Conservation (phyloP, 2,329 filamentous ascomycete genomes). For the Aureobasidium uvarum region DNA sequence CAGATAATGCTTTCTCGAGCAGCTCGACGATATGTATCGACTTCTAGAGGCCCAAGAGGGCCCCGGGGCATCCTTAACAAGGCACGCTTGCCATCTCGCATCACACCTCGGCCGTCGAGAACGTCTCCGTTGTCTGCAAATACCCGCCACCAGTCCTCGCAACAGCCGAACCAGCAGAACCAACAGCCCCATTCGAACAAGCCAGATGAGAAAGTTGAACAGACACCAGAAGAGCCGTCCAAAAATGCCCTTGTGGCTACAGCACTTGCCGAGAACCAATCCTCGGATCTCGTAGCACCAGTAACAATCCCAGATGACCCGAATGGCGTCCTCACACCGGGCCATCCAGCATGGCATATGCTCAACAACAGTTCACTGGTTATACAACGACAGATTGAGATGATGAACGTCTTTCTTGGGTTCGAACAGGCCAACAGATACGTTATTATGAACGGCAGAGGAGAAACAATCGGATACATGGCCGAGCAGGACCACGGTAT, state of each 20-base stretch:
- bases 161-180: slow-evolving; percentile 18
- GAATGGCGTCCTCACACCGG: slow-evolving; percentile 56
- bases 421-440: slow-evolving; percentile 68
- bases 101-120: neutral
- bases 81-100: slow-evolving; percentile 14
- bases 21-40: slow-evolving; percentile 16
- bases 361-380: slow-evolving; percentile 62
- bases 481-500: slow-evolving; percentile 62
- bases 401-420: slow-evolving; percentile 65
- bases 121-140: neutral
- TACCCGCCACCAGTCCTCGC: slow-evolving; percentile 24
- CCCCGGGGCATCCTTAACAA: slow-evolving; percentile 29
- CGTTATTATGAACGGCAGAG: slow-evolving; percentile 62
- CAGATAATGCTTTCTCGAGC: slow-evolving; percentile 28
- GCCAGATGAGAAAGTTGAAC: slow-evolving; percentile 23
- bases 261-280: slow-evolving; percentile 48
- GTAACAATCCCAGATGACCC: slow-evolving; percentile 63
- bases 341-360: slow-evolving; percentile 58
- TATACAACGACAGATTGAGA: slow-evolving; percentile 61
- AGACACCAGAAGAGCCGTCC: slow-evolving; percentile 33
- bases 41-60: slow-evolving; percentile 32
- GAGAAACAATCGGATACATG: slow-evolving; percentile 63
- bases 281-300: slow-evolving; percentile 54
- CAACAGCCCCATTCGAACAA: neutral
- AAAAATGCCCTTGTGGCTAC: slow-evolving; percentile 46